Percentiles rank a stretch among this genome's conserved stretches.
Evolutionary conservation across 139 green algal genomes (phyloP).

Genomic region (Chlorella sp.): DNA sequence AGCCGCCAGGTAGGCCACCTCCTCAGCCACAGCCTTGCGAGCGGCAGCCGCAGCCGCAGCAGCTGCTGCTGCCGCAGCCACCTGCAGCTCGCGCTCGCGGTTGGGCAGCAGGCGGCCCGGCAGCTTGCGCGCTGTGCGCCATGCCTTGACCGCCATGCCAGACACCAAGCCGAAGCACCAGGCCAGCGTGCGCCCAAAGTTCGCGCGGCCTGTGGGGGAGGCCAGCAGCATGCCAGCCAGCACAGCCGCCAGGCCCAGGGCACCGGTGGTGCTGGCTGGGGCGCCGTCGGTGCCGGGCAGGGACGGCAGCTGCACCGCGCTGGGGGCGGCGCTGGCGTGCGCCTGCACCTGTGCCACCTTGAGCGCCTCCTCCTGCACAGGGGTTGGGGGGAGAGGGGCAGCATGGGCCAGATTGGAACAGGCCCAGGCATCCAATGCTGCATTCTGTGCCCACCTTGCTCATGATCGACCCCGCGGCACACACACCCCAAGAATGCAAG

Average conservation of each 20-base stretch:
- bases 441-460: too few species aligned
- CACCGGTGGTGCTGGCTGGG: background rate
- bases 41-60: background rate
- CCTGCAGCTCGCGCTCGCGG: background rate
- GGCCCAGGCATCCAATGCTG: too few species aligned
- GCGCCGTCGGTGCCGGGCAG: background rate
- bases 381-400: too few species aligned
- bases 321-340: background rate
- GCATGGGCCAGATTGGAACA: too few species aligned
- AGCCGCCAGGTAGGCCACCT: slow-evolving; percentile 1
- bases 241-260: slow-evolving; percentile 3
- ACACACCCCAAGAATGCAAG: too few species aligned
- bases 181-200: background rate
- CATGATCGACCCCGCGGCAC: too few species aligned
- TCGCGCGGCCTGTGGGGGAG: too few species aligned
- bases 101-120: background rate
- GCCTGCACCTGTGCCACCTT: background rate
- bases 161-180: background rate
- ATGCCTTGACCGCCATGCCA: background rate
- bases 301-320: background rate
- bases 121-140: background rate
- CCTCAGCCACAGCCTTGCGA: background rate
- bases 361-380: slow-evolving; percentile 17
- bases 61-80: background rate
- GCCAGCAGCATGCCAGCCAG: background rate